phyloP scores from a whole-genome alignment of 2,329 filamentous ascomycete species.

The Onygenales sp. region DNA sequence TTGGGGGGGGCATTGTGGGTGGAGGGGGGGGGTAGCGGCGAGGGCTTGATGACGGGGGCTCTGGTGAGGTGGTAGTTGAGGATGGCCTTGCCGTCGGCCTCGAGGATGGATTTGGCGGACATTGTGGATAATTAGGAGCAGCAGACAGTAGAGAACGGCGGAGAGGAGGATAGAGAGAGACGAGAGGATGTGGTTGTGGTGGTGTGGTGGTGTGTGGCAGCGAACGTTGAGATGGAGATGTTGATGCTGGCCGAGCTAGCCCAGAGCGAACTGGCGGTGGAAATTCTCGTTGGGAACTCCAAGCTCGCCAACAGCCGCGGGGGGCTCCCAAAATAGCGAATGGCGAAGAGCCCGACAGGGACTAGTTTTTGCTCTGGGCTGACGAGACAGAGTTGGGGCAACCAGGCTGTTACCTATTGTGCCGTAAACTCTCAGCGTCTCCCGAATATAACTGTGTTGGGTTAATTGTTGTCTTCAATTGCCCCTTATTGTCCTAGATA shows the following conservation, averaged over 20 bases:
- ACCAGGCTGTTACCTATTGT: too few relatives aligned
- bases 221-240: neutral
- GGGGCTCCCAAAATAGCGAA: neutral
- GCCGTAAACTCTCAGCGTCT: neutral
- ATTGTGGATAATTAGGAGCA: constrained; percentile 40
- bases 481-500: too few relatives aligned
- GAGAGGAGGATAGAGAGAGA: neutral
- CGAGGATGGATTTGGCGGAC: constrained; percentile 94
- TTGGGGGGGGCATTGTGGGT: constrained; percentile 90
- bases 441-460: too few relatives aligned
- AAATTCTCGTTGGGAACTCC: neutral
- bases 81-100: constrained; percentile 99
- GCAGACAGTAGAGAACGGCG: constrained; percentile 9
- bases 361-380: too few relatives aligned
- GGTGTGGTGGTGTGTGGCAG: neutral
- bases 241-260: neutral
- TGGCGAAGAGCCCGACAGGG: too few relatives aligned
- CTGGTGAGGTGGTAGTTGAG: constrained; percentile 99
- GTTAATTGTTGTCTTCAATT: too few relatives aligned
- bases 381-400: too few relatives aligned
- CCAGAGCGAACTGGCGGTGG: neutral
- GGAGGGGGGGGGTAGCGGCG: constrained; percentile 71
- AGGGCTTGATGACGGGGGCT: constrained; percentile 94
- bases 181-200: neutral
- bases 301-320: too few relatives aligned